These are phyloP conservation scores for Diaporthe vexans DNA, from an alignment of 2,329 filamentous ascomycete genomes.

Conservation along the genomic window DNA sequence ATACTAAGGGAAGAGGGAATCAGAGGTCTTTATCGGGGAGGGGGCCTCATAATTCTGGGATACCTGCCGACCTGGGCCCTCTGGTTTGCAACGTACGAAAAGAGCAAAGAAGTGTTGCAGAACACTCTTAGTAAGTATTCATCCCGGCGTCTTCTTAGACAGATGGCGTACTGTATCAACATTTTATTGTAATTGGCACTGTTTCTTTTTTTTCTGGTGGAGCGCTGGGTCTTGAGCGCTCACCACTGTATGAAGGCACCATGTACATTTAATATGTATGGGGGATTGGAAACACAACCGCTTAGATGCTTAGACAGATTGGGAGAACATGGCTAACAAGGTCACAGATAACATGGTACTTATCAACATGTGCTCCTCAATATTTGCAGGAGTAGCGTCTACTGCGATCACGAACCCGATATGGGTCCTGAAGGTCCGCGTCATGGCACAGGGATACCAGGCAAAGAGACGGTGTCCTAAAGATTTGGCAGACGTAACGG, in stretches of 20 bases:
- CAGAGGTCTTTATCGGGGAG: constrained; percentile 89
- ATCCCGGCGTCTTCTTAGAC: not conserved
- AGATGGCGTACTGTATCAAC: too few relatives aligned
- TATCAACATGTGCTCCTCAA: constrained; percentile 88
- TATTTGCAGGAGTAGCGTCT: constrained; percentile 91
- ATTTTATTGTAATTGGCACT: too few relatives aligned
- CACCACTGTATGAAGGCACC: too few relatives aligned
- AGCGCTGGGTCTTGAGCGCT: too few relatives aligned
- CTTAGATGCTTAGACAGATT: too few relatives aligned
- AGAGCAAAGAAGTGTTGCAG: constrained; percentile 81
- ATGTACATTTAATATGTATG: too few relatives aligned
- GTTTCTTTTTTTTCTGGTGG: too few relatives aligned
- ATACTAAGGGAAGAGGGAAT: constrained; percentile 93
- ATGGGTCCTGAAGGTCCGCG: constrained; percentile 98
- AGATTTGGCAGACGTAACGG: constrained; percentile 66
- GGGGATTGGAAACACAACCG: too few relatives aligned
- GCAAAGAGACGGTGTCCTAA: constrained; percentile 61
- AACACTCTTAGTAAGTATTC: constrained; percentile 71
- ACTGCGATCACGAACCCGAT: constrained; percentile 97
- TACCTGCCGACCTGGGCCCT: constrained; percentile 99
- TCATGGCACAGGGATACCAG: constrained; percentile 87
- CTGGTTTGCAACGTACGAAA: constrained; percentile 97
- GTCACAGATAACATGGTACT: constrained; percentile 79
- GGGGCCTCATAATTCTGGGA: constrained; percentile 95
- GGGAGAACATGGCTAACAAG: constrained; percentile 41